These are phyloP conservation scores for Brassica hybrid DNA, from an alignment of 441 rosid genomes.

Conservation along the genomic window DNA sequence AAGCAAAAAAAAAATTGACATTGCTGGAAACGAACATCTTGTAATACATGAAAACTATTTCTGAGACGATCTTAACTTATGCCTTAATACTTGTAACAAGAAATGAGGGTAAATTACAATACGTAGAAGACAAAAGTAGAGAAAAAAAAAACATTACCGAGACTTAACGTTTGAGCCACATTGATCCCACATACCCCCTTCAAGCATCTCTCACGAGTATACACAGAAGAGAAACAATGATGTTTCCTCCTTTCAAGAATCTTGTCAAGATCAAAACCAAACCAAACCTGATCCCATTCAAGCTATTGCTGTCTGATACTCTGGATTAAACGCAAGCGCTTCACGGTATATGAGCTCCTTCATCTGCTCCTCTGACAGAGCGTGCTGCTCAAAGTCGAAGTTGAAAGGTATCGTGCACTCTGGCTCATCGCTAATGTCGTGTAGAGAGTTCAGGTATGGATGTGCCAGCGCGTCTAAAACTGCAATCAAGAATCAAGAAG, in stretches of 20 bases:
- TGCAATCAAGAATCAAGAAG: slow-evolving; percentile 38
- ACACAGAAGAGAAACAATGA: slow-evolving; percentile 40
- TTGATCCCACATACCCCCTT: no score
- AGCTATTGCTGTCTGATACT: slow-evolving; percentile 57
- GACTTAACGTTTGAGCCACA: not conserved
- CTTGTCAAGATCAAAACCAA: slow-evolving; percentile 14
- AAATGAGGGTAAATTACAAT: slow-evolving; percentile 35
- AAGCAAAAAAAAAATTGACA: not conserved
- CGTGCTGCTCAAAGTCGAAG: slow-evolving; percentile 91
- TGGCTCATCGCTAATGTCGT: slow-evolving; percentile 89
- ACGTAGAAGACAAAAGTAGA: not conserved
- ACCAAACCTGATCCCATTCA: slow-evolving; percentile 9
- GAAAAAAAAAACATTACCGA: slow-evolving; percentile 5
- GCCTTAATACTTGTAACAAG: slow-evolving; percentile 14
- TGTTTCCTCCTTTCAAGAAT: slow-evolving; percentile 2
- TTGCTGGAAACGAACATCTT: not conserved
- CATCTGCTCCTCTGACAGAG: slow-evolving; percentile 85
- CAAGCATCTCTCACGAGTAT: slow-evolving; percentile 37
- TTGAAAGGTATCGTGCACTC: slow-evolving; percentile 77
- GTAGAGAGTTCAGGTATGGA: slow-evolving; percentile 82
- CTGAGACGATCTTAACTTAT: slow-evolving; percentile 14
- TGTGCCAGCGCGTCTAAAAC: slow-evolving; percentile 92
- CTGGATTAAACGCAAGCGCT: slow-evolving; percentile 91
- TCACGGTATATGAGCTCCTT: slow-evolving; percentile 83
- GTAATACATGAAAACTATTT: not conserved